Percentiles rank a stretch among this genome's conserved stretches.
phyloP scores from a whole-genome alignment of 2,329 filamentous ascomycete genomes.

The Cladosporium sp. region DNA sequence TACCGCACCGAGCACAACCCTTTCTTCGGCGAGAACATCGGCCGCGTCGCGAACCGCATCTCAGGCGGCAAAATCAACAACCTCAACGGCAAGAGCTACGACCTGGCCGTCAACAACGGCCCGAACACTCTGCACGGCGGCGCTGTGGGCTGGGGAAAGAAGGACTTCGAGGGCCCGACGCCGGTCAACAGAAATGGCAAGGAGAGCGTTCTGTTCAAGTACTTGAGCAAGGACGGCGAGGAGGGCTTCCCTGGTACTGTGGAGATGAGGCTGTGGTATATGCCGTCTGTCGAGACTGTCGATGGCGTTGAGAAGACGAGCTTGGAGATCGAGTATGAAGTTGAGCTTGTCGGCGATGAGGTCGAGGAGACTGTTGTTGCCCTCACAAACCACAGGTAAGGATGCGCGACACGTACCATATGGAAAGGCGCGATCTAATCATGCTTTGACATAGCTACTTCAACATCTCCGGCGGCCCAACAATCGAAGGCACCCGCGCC shows the following conservation, averaged over 20 bases:
- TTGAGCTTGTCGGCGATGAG: slow-evolving; percentile 66
- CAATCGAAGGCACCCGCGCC: slow-evolving; percentile 60
- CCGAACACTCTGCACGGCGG: slow-evolving; percentile 60
- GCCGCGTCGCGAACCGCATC: slow-evolving; percentile 77
- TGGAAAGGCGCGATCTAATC: background rate
- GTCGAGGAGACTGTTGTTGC: slow-evolving; percentile 88
- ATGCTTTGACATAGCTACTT: slow-evolving; percentile 51
- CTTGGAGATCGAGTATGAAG: slow-evolving; percentile 85
- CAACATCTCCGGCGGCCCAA: slow-evolving; percentile 59
- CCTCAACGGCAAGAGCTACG: slow-evolving; percentile 68
- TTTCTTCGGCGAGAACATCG: slow-evolving; percentile 92
- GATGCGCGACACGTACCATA: too few species aligned
- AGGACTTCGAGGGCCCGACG: slow-evolving; percentile 68
- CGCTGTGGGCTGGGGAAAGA: slow-evolving; percentile 73
- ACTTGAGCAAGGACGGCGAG: slow-evolving; percentile 72
- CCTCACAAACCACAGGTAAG: slow-evolving; percentile 92
- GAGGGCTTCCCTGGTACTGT: slow-evolving; percentile 88
- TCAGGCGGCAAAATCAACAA: slow-evolving; percentile 64
- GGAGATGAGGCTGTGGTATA: slow-evolving; percentile 73
- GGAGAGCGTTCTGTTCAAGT: slow-evolving; percentile 44
- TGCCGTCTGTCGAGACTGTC: slow-evolving; percentile 61
- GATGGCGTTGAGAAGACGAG: slow-evolving; percentile 58
- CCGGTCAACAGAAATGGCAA: slow-evolving; percentile 48
- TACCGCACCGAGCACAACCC: slow-evolving; percentile 73
- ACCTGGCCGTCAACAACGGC: slow-evolving; percentile 70